Percentiles rank a stretch among this genome's conserved stretches.
phyloP scores from a whole-genome alignment of 805 yeast genomes.

The Pichia sporocuriosa region DNA sequence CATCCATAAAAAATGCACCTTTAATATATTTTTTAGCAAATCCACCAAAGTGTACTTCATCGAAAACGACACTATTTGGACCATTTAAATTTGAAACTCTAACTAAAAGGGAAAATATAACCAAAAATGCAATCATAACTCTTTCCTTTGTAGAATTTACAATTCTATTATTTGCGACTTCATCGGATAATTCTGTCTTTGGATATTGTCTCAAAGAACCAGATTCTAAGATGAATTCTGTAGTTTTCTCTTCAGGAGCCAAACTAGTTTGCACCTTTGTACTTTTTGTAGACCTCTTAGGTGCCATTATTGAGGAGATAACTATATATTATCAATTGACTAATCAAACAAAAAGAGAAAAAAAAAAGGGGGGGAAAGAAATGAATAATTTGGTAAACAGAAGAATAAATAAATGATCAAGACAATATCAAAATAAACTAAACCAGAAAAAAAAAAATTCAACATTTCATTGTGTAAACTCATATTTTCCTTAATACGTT shows the following conservation, averaged over 20 bases:
- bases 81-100: slow-evolving; percentile 54
- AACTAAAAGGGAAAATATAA: slow-evolving; percentile 41
- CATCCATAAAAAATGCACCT: slow-evolving; percentile 75
- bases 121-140: slow-evolving; percentile 34
- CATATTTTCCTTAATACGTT: background rate
- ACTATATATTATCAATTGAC: too few relatives aligned
- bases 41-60: slow-evolving; percentile 98
- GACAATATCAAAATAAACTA: too few relatives aligned
- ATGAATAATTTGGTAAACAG: background rate
- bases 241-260: slow-evolving; percentile 20
- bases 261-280: slow-evolving; percentile 1
- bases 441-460: background rate
- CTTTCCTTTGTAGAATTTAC: slow-evolving; percentile 35
- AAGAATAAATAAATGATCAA: too few relatives aligned
- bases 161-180: slow-evolving; percentile 36
- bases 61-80: slow-evolving; percentile 90
- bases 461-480: background rate
- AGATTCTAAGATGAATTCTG: slow-evolving; percentile 40
- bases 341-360: background rate
- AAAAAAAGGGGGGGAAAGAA: background rate
- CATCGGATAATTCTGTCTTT: slow-evolving; percentile 42
- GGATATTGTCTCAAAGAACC: slow-evolving; percentile 53
- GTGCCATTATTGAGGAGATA: slow-evolving; percentile 20
- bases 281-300: slow-evolving; percentile 16
- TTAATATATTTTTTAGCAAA: slow-evolving; percentile 83